These are phyloP conservation scores for Crithidia bombi DNA, from an alignment of 208 protist genomes.

Conservation along the genomic window DNA sequence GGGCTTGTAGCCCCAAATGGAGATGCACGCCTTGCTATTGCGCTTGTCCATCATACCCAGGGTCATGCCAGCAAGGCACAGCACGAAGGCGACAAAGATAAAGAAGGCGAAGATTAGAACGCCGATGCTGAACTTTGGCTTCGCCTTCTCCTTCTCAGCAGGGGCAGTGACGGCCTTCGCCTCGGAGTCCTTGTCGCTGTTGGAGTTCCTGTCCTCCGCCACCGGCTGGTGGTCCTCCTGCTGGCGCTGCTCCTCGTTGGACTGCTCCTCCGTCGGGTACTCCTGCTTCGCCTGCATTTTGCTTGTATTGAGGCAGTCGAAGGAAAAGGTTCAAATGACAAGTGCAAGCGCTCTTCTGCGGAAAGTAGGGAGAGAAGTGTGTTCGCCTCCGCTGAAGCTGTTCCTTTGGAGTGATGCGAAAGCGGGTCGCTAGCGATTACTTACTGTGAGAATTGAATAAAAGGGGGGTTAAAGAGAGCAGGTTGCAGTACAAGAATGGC, in stretches of 20 bases:
- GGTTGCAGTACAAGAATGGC: too few relatives aligned
- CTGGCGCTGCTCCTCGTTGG: constrained; percentile 18
- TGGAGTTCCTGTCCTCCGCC: constrained; percentile 19
- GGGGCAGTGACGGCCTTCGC: constrained; percentile 19
- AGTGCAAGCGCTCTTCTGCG: neutral
- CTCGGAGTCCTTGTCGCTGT: constrained; percentile 7
- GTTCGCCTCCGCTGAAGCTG: neutral
- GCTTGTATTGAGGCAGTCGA: constrained; percentile 17
- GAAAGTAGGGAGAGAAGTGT: constrained; percentile 2
- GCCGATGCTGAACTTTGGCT: constrained; percentile 34
- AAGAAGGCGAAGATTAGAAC: constrained; percentile 49
- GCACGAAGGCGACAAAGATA: constrained; percentile 44
- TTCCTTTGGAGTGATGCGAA: constrained; percentile 8
- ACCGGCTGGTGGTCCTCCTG: constrained; percentile 40
- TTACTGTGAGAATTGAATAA: constrained; percentile 5
- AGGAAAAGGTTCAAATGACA: neutral
- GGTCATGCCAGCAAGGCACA: constrained; percentile 56
- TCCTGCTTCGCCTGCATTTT: constrained; percentile 21
- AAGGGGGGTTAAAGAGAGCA: neutral
- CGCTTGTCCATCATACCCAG: constrained; percentile 57
- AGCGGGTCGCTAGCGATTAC: constrained; percentile 5
- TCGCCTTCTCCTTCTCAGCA: constrained; percentile 22
- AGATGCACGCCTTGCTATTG: constrained; percentile 36
- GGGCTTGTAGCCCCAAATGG: constrained; percentile 68
- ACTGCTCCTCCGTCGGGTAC: constrained; percentile 35